phyloP scores from a whole-genome alignment of 352 stramenopile genomes.

The Phytopythium chamaehyphon region DNA sequence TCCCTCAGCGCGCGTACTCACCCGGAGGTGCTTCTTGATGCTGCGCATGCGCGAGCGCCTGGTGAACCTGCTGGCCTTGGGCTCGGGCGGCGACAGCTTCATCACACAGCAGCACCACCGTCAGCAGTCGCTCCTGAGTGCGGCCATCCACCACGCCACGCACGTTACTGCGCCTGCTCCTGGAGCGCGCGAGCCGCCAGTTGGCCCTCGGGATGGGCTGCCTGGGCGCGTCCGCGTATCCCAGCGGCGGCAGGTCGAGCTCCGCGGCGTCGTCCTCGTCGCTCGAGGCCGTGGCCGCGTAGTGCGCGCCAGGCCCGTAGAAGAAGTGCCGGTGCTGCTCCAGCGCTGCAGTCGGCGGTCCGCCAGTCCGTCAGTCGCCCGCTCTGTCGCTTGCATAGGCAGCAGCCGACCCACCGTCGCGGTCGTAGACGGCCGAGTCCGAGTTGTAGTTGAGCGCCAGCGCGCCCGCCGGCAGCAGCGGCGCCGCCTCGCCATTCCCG shows the following conservation, averaged over 20 bases:
- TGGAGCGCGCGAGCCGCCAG: constrained; percentile 46
- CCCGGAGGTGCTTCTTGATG: constrained; percentile 76
- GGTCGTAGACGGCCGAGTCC: constrained; percentile 73
- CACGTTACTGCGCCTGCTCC: constrained; percentile 38
- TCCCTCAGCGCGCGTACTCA: constrained; percentile 2
- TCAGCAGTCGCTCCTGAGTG: constrained; percentile 1
- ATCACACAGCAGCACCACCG: background rate
- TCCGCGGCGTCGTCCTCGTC: constrained; percentile 37
- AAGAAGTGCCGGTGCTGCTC: constrained; percentile 43
- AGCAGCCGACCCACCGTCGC: constrained; percentile 17
- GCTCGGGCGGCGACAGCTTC: constrained; percentile 24
- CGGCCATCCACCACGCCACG: background rate
- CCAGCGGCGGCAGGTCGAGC: constrained; percentile 40
- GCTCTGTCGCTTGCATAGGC: background rate
- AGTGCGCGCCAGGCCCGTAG: constrained; percentile 51
- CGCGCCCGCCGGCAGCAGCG: constrained; percentile 38
- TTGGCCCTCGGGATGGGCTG: constrained; percentile 49
- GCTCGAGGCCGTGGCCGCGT: constrained; percentile 34
- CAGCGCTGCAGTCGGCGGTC: background rate
- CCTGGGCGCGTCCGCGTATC: constrained; percentile 23
- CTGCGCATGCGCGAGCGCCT: constrained; percentile 76
- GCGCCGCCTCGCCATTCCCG: constrained; percentile 27
- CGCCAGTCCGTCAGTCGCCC: background rate
- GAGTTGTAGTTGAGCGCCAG: constrained; percentile 85
- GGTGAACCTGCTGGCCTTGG: constrained; percentile 64